Percentiles rank a stretch among this genome's conserved stretches.
These are phyloP conservation scores for Tanacetum coccineum DNA, from an alignment of 129 eudicot genomes.

Conservation along the genomic window DNA sequence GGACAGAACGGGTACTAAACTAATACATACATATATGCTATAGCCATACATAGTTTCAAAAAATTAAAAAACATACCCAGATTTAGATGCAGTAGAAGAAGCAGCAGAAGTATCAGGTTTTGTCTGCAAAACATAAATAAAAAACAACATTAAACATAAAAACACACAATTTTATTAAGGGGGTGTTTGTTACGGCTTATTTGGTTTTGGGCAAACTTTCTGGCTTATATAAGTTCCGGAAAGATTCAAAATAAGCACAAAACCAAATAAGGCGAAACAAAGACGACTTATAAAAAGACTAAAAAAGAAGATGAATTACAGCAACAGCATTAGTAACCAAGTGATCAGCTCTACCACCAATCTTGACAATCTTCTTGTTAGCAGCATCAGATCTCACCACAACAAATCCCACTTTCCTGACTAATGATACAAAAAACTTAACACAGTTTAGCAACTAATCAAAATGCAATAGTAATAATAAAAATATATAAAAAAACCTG, in stretches of 20 bases:
- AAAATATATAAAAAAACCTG: constrained; percentile 19
- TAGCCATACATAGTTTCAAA: too few relatives aligned
- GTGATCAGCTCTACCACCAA: constrained; percentile 35
- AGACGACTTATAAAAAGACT: too few relatives aligned
- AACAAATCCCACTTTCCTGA: constrained; percentile 39
- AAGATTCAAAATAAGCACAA: too few relatives aligned
- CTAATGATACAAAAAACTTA: constrained; percentile 25
- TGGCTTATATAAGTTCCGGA: too few relatives aligned
- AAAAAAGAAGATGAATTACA: constrained; percentile 25
- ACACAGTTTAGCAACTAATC: too few relatives aligned
- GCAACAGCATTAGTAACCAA: constrained; percentile 68
- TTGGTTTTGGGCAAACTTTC: too few relatives aligned
- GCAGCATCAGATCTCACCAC: constrained; percentile 45
- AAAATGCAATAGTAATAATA: too few relatives aligned
- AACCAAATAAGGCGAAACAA: too few relatives aligned
- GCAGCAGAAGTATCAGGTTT: constrained; percentile 37
- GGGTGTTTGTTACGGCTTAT: too few relatives aligned
- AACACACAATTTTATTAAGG: too few relatives aligned
- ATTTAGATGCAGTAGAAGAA: constrained; percentile 38
- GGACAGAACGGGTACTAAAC: too few relatives aligned
- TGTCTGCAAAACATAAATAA: constrained; percentile 34
- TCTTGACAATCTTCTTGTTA: constrained; percentile 17
- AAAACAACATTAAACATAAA: background rate
- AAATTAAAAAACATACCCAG: constrained; percentile 35
- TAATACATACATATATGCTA: background rate